Evolutionary conservation across 2,329 filamentous ascomycete genomes (phyloP), one percentile per base, ranked within the genome.

Genomic region (Lachnellula hyalina): DNA sequence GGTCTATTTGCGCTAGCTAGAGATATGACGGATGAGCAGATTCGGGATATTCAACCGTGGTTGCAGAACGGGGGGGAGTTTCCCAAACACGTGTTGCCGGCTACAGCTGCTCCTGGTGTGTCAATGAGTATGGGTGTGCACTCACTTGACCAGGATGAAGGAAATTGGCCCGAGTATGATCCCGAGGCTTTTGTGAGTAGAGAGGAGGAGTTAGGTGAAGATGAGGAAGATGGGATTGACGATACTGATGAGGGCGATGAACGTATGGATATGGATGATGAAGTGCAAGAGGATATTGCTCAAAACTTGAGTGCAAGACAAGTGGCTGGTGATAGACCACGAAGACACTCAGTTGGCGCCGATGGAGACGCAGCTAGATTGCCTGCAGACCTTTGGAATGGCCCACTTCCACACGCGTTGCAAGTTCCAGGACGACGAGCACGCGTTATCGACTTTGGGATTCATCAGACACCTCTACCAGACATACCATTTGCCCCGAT

Each of bases 61-160:
- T 19, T 65, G 5, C 25, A 21, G 11, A 46, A 49, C 50, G 61
- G 62, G 15, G 61, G 59, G 2, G 58, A 56, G 32, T 59, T 59
- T 49, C 56, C 54, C 36, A 36, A 50, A 2, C 52, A 52, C 7
- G 28, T 23, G 12, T 21, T 41, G 14, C 23, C 47, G 7, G 47
- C 38, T 5, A 21, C 21, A 23, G 7, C 38, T 5, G 41, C 17
- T 34, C 14, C 45, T 35, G 19, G n/a, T 34, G 47, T 51, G 19
- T 17, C 15, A 9, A 2, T 5, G 25, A 12, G 48, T 9, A 50
- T 42, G 48, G n/a, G 21, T 28, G 32, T 21, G 17, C 15, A 23
- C 14, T 23, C 47, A 25, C 25, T 42, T 7, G 19, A 35, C n/a
- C 42, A 51, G 6, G 11, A 17, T n/a, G 42, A 36, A 21, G 46